phyloP scores from a whole-genome alignment of 1,139 yeast species.

The Saccharomyces hybrid region DNA sequence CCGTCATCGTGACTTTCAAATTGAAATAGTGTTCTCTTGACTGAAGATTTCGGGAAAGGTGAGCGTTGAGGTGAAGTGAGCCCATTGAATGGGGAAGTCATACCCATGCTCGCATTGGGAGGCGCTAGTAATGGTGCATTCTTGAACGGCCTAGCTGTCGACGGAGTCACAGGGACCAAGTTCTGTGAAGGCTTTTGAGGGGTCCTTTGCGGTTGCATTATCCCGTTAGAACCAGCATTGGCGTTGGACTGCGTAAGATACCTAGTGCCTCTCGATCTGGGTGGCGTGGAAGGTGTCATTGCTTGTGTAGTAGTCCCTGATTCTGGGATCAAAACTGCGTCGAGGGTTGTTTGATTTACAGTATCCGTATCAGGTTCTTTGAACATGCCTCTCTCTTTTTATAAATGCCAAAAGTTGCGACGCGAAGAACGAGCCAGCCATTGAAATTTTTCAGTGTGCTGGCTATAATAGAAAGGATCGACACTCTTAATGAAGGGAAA shows the following conservation, averaged over 20 bases:
- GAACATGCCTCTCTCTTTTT: neutral
- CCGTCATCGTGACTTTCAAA: constrained; percentile 1
- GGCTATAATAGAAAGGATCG: neutral
- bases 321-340: neutral
- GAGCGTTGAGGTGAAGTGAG: constrained; percentile 28
- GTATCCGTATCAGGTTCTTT: neutral
- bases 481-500: neutral
- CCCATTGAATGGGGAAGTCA: constrained; percentile 18
- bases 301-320: neutral
- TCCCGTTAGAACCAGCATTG: neutral
- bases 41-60: constrained; percentile 14
- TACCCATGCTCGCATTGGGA: constrained; percentile 5
- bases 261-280: constrained; percentile 21
- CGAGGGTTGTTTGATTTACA: neutral
- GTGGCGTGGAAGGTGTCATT: constrained; percentile 6
- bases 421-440: constrained; percentile 1
- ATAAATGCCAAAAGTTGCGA: neutral
- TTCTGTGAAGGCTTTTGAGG: constrained; percentile 11
- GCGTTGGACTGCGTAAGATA: constrained; percentile 1
- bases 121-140: constrained; percentile 11
- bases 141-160: constrained; percentile 16
- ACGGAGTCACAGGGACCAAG: constrained; percentile 26
- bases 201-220: constrained; percentile 7
- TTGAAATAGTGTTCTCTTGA: constrained; percentile 12
- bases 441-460: neutral